Percentiles rank a stretch among this genome's conserved stretches.
Evolutionary conservation across 176 grass and related monocot species (phyloP).

Genomic region (Themeda triandra): DNA sequence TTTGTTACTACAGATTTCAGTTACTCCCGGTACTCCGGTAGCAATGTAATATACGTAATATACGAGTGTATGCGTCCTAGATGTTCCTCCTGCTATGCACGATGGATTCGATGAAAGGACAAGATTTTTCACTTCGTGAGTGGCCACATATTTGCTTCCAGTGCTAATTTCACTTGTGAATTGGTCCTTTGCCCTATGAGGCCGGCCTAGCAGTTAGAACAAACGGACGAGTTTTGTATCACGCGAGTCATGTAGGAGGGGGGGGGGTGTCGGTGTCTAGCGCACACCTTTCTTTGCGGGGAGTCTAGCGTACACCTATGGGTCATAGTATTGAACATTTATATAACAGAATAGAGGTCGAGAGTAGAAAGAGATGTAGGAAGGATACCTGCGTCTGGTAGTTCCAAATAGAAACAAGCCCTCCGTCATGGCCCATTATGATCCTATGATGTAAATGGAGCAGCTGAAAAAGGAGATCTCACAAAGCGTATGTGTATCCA

Average conservation of each 20-base stretch:
- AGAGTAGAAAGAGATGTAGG: background rate
- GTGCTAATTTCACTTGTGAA: background rate
- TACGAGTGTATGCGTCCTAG: constrained; percentile 14
- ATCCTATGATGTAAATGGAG: background rate
- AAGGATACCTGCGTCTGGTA: background rate
- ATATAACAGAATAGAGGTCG: background rate
- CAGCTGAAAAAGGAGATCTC: background rate
- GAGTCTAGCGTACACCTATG: too few species aligned
- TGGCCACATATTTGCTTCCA: too few species aligned
- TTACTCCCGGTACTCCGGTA: background rate
- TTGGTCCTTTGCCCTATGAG: background rate
- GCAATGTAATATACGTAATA: background rate
- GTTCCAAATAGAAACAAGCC: background rate
- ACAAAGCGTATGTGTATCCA: too few species aligned
- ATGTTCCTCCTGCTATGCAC: constrained; percentile 27
- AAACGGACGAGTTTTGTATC: background rate
- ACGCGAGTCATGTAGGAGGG: background rate
- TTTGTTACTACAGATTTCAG: constrained; percentile 31
- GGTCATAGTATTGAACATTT: too few species aligned
- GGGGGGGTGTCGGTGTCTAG: too few species aligned
- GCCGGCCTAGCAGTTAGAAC: background rate
- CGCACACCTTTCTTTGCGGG: too few species aligned
- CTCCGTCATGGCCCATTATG: background rate
- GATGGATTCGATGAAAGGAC: constrained; percentile 48
- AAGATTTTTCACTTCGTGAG: background rate